These are phyloP conservation scores for Populus deltoides DNA, from an alignment of 345 rosid genomes.

Conservation along the genomic window DNA sequence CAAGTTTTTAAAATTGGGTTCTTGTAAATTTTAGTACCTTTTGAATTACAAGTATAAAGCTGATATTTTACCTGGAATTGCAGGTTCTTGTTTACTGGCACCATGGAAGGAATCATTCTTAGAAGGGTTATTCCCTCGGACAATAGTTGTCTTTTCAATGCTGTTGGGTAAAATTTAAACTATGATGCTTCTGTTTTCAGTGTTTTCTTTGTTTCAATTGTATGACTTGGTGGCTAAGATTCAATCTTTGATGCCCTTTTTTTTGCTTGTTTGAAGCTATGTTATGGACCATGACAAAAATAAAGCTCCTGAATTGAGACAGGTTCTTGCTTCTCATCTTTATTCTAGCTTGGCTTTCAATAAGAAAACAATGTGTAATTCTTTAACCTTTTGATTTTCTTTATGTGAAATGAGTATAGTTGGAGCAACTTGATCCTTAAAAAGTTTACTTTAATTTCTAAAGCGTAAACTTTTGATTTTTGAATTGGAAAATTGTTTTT, in stretches of 20 bases:
- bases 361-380: background rate
- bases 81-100: background rate
- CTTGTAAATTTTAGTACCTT: background rate
- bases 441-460: background rate
- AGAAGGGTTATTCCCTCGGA: constrained; percentile 96
- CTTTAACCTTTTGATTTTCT: background rate
- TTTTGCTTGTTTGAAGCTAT: constrained; percentile 45
- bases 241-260: background rate
- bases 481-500: background rate
- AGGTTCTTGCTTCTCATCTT: constrained; percentile 27
- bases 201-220: background rate
- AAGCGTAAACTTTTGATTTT: background rate
- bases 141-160: constrained; percentile 95
- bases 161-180: constrained; percentile 58
- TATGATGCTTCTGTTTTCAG: background rate
- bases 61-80: background rate
- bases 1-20: background rate
- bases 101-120: constrained; percentile 56
- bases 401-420: background rate
- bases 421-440: background rate
- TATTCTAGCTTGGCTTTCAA: background rate
- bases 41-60: background rate
- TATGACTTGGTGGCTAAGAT: background rate
- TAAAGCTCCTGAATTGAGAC: constrained; percentile 50
- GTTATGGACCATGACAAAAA: constrained; percentile 81